A percentile compares a stretch with the other conserved stretches of the same genome.
phyloP scores from a whole-genome alignment of 1,284 basidiomycete genomes.

The Fomitopsis betulina region DNA sequence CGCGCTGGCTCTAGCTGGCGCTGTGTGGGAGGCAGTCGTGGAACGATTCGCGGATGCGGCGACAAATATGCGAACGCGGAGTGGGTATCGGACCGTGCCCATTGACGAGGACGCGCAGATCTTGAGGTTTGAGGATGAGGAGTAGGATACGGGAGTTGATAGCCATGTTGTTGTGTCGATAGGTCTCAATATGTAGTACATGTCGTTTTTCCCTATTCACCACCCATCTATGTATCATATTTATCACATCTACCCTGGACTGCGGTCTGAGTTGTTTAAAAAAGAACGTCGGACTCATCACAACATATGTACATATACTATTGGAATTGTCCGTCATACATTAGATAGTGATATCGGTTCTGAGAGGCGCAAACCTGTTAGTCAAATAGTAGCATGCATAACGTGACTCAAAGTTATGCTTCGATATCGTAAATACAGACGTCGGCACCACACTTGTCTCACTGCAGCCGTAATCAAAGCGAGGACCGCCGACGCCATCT shows the following conservation, averaged over 20 bases:
- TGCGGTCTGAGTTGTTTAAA: not conserved
- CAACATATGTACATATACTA: not conserved
- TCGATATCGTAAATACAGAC: too few relatives aligned
- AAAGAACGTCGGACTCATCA: not conserved
- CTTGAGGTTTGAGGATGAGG: constrained; percentile 77
- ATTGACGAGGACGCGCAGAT: constrained; percentile 89
- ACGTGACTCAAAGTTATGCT: too few relatives aligned
- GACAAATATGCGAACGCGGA: constrained; percentile 41
- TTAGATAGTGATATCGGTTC: too few relatives aligned
- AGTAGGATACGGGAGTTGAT: constrained; percentile 26
- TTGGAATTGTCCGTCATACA: too few relatives aligned
- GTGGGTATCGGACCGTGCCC: constrained; percentile 79
- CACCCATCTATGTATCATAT: not conserved
- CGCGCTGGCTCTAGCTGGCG: constrained; percentile 70
- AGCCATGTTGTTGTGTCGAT: not conserved
- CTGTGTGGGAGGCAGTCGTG: constrained; percentile 64
- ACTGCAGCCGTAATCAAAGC: too few relatives aligned
- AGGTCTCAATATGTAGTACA: not conserved
- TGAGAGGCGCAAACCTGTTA: too few relatives aligned
- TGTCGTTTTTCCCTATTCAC: not conserved
- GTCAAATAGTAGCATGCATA: too few relatives aligned
- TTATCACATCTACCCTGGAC: not conserved
- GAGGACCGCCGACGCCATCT: too few relatives aligned
- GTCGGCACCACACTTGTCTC: too few relatives aligned
- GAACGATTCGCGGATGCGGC: constrained; percentile 41